Conservation (phyloP, 2,329 filamentous ascomycete genomes). For the Knufia petricola region DNA sequence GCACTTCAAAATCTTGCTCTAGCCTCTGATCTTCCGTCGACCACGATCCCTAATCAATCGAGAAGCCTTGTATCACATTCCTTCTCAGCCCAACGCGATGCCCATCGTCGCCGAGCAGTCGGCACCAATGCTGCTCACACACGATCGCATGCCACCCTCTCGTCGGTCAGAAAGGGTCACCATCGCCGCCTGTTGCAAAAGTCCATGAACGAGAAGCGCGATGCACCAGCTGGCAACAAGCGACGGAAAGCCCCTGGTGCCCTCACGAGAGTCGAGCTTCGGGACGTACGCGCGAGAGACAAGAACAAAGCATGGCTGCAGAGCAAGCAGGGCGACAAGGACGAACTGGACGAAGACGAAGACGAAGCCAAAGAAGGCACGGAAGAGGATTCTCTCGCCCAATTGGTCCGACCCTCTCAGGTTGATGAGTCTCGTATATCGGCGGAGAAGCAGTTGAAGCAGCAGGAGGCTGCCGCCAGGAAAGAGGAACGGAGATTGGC, state of each 20-base stretch:
- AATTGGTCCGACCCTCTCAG: conserved; percentile 6
- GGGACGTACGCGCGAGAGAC: conserved; percentile 14
- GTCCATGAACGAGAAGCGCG: conserved; percentile 7
- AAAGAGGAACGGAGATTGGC: conserved; percentile 9
- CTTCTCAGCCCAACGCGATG: background rate
- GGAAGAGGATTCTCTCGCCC: conserved; percentile 10
- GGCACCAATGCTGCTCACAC: background rate
- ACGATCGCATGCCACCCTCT: conserved; percentile 18
- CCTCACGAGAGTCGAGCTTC: conserved; percentile 8
- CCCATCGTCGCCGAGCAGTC: background rate
- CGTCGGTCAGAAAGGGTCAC: conserved; percentile 18
- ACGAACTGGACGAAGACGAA: conserved; percentile 11
- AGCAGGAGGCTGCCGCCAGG: background rate
- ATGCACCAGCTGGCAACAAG: background rate
- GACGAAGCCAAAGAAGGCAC: conserved; percentile 12
- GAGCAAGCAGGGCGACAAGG: conserved; percentile 6
- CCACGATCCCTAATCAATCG: background rate
- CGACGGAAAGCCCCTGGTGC: conserved; percentile 8
- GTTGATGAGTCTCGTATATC: conserved; percentile 1
- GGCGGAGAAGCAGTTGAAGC: too few species aligned
- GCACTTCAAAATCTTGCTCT: conserved; percentile 12
- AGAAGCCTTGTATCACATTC: background rate
- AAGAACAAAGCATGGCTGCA: conserved; percentile 13
- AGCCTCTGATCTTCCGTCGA: background rate
- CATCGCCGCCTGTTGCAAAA: conserved; percentile 15